Evolutionary conservation across 805 yeast genomes (phyloP), one percentile per base, ranked within the genome.

Genomic region (Nakazawaea ernobii): DNA sequence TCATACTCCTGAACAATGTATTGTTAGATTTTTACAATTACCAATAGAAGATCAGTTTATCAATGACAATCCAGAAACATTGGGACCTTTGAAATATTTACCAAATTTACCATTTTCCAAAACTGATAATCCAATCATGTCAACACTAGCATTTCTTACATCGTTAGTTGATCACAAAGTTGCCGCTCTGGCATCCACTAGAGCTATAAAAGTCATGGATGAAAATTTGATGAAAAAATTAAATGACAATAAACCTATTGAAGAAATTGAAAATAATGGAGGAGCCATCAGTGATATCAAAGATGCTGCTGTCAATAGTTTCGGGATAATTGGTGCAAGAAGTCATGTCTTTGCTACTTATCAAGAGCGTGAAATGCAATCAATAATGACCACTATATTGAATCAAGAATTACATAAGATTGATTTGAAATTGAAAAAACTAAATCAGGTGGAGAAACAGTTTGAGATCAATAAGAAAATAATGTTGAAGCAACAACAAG

Each of bases 61-160:
- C 52, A 76, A 77, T 26, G 69, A 76, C 30, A 61, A 67, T 32
- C 64, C 55, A 35, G 68, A 70, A 9, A 72, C 76, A 32, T 62
- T 85, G 15, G 91, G 94, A 0, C 86, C 95, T 11, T 73, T 91
- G 53, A 86, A 83, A 59, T 89, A 77, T 62, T 83, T 92, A 4
- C 84, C 95, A 3, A 85, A 88, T 61, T 73, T 92, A 43, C 96
- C 98, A 11, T 84, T 87, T 43, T 79, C 88, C 33, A 78, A 88
- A 39, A 79, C 84, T 28, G 98, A 94, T 56, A 94, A 94, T 63
- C 99, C 99, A 2, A 90, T 94, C 3, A 75, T 94, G 69, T 84
- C 95, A 33, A 92, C 95, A n/a, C 75, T 94, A 52, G 84, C 96
- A 11, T 94, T 91, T 64, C 70, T 94, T 65, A 82, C 91, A 0